A percentile compares a stretch with the other conserved stretches of the same genome.
Conservation (phyloP, 1,139 yeast species). For the Kluyveromyces sp. region DNA sequence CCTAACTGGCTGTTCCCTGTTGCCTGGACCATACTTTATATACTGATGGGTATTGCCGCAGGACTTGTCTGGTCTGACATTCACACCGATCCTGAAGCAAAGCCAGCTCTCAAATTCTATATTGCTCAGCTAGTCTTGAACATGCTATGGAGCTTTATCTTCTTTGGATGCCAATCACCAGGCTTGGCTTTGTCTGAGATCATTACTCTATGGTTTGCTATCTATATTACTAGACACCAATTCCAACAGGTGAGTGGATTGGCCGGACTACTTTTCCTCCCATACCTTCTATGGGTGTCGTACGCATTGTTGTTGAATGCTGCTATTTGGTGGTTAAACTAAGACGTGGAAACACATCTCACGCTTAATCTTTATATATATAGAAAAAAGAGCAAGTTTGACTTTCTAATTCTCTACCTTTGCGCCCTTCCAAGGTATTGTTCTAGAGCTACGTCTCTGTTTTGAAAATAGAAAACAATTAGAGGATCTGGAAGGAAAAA, state of each 20-base stretch:
- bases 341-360: background rate
- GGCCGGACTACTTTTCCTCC: background rate
- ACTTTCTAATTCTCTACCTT: too few species aligned
- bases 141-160: background rate
- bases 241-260: background rate
- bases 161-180: background rate
- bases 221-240: background rate
- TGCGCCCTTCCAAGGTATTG: too few species aligned
- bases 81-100: background rate
- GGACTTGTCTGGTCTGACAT: background rate
- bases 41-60: background rate
- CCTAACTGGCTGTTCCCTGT: constrained; percentile 1
- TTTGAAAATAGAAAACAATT: too few species aligned
- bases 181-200: background rate
- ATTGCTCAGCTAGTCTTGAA: background rate
- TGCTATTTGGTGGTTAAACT: background rate
- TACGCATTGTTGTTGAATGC: background rate
- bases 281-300: background rate
- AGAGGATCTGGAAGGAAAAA: too few species aligned
- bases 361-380: too few species aligned
- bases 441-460: too few species aligned
- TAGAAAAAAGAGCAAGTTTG: too few species aligned
- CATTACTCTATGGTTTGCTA: background rate
- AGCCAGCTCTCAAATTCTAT: background rate
- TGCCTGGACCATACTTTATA: background rate